Evolutionary conservation across 371 early-diverging fungal species (phyloP).

Genomic region (Mucor indicus): DNA sequence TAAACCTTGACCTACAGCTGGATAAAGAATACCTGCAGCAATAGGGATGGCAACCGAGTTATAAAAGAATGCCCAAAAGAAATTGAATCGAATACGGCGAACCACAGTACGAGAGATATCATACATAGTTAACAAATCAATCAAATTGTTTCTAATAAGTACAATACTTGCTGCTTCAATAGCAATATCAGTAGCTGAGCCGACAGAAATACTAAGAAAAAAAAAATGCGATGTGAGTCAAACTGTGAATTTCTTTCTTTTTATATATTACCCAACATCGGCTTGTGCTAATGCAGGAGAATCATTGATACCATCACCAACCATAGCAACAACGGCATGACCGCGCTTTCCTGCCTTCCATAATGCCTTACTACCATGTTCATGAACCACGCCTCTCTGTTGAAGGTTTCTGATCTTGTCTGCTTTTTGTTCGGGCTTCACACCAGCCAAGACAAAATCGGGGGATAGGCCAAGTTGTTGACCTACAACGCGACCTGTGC

Average conservation of each 20-base stretch:
- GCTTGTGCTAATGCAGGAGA: conserved; percentile 87
- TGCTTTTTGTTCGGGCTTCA: conserved; percentile 66
- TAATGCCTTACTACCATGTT: conserved; percentile 22
- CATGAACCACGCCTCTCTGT: conserved; percentile 13
- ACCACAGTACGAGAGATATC: conserved; percentile 63
- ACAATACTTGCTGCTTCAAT: conserved; percentile 78
- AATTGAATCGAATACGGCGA: conserved; percentile 72
- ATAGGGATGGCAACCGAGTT: conserved; percentile 77
- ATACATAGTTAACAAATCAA: conserved; percentile 66
- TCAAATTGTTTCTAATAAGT: conserved; percentile 66
- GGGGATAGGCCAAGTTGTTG: conserved; percentile 55
- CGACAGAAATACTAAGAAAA: conserved; percentile 52
- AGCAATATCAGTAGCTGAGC: conserved; percentile 80
- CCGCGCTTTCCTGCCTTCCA: conserved; percentile 27
- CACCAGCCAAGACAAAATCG: conserved; percentile 51
- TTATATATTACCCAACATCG: conserved; percentile 63
- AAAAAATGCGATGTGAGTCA: background rate
- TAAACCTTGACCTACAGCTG: conserved; percentile 45
- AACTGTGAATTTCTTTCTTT: background rate
- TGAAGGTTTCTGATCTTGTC: conserved; percentile 64
- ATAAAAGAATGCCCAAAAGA: conserved; percentile 80
- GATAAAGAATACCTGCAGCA: conserved; percentile 76
- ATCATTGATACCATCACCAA: conserved; percentile 98
- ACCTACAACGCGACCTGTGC: conserved; percentile 60
- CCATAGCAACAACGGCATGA: conserved; percentile 87